These are phyloP conservation scores for Eleusine indica DNA, from an alignment of 176 grass and related monocot species.

Conservation along the genomic window DNA sequence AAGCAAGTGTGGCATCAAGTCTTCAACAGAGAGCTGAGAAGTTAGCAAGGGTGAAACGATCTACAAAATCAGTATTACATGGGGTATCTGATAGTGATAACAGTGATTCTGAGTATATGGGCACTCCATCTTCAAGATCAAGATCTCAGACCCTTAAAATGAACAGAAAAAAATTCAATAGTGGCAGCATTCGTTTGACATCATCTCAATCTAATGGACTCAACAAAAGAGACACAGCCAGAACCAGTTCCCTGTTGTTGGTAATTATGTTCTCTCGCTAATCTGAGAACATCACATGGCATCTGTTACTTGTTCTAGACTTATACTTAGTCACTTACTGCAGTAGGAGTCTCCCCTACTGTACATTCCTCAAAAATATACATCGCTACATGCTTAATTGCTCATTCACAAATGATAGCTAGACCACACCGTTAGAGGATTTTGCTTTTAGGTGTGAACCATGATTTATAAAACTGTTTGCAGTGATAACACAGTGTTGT, in stretches of 20 bases:
- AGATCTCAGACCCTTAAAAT: slow-evolving; percentile 37
- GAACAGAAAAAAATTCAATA: slow-evolving; percentile 42
- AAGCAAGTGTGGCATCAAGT: slow-evolving; percentile 19
- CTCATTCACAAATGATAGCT: slow-evolving; percentile 6
- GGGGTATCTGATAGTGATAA: slow-evolving; percentile 49
- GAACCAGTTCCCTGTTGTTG: slow-evolving; percentile 46
- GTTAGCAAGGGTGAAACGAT: slow-evolving; percentile 36
- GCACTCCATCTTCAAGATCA: slow-evolving; percentile 23
- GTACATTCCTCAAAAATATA: neutral
- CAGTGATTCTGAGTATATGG: slow-evolving; percentile 60
- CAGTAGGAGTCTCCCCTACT: neutral
- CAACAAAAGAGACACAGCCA: slow-evolving; percentile 37
- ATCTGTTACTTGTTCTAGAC: neutral
- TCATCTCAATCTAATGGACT: slow-evolving; percentile 43
- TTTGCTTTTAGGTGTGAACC: slow-evolving; percentile 8
- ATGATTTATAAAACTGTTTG: slow-evolving; percentile 24
- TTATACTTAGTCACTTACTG: neutral
- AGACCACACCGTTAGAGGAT: slow-evolving; percentile 12
- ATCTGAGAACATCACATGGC: neutral
- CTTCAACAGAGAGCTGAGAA: slow-evolving; percentile 46
- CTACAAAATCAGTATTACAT: slow-evolving; percentile 32
- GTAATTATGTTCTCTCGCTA: slow-evolving; percentile 55
- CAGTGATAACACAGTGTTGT: neutral
- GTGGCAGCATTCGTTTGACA: slow-evolving; percentile 31
- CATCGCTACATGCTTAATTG: neutral